Conservation (phyloP, 1,284 basidiomycete genomes). For the Rhodotorula sp. region DNA sequence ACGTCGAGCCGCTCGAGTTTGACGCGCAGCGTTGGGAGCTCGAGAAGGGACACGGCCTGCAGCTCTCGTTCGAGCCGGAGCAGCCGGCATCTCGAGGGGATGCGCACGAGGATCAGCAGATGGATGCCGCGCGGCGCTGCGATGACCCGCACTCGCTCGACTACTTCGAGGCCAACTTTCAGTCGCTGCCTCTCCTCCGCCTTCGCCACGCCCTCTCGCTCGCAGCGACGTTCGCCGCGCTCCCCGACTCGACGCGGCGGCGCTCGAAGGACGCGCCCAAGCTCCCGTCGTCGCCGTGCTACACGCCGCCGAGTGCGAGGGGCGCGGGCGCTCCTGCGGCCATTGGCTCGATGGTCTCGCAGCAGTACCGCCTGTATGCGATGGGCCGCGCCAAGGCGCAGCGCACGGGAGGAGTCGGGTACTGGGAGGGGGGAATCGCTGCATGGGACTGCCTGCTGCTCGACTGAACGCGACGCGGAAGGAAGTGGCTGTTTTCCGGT, state of each 20-base stretch:
- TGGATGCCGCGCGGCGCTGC: not conserved
- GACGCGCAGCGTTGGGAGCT: too few relatives aligned
- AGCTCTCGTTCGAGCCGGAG: not conserved
- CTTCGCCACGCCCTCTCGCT: slow-evolving; percentile 16
- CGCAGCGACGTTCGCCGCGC: not conserved
- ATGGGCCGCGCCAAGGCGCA: slow-evolving; percentile 1
- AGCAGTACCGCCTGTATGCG: slow-evolving; percentile 7
- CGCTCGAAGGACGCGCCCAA: too few relatives aligned
- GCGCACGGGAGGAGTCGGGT: not conserved
- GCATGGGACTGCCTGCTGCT: not conserved
- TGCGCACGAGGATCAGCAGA: not conserved
- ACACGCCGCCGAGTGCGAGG: too few relatives aligned
- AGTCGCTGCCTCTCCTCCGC: slow-evolving; percentile 17
- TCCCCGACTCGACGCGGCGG: not conserved
- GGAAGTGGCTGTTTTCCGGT: not conserved
- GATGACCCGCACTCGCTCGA: not conserved
- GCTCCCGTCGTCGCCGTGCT: too few relatives aligned
- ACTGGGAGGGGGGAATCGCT: not conserved
- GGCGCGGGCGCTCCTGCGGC: not conserved
- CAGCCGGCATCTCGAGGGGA: not conserved
- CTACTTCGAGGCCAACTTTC: not conserved
- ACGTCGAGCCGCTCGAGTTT: too few relatives aligned
- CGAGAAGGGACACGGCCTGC: not conserved
- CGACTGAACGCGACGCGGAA: not conserved
- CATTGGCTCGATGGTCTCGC: not conserved